Percentiles rank a stretch among this genome's conserved stretches.
phyloP scores from a whole-genome alignment of 306 rosid genomes.

The Rubus idaeus region DNA sequence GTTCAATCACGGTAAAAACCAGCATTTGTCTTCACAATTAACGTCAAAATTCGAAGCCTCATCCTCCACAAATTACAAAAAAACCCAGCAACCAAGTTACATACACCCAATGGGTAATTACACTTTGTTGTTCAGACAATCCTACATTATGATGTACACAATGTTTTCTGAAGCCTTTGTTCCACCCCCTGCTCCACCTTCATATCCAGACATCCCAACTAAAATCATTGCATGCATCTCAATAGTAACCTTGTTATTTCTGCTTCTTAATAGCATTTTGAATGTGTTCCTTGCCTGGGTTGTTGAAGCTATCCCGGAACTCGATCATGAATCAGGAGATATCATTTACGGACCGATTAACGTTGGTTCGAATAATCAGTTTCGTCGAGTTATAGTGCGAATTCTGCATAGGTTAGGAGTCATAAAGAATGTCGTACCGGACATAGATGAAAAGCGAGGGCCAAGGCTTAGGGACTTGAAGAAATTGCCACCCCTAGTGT shows the following conservation, averaged over 20 bases:
- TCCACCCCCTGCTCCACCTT: constrained; percentile 1
- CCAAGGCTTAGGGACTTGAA: constrained; percentile 37
- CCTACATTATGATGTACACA: constrained; percentile 8
- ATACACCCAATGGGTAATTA: background rate
- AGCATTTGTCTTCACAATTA: background rate
- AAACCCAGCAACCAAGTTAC: background rate
- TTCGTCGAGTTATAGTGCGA: constrained; percentile 11
- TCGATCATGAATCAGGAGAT: constrained; percentile 19
- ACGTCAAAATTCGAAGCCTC: background rate
- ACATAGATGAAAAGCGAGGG: constrained; percentile 31
- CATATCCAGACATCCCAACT: constrained; percentile 25
- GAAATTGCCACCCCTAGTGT: constrained; percentile 50
- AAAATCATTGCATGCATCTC: constrained; percentile 29
- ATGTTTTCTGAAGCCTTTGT: constrained; percentile 7
- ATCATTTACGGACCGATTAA: background rate
- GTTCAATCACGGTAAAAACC: background rate
- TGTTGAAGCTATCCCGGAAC: constrained; percentile 3
- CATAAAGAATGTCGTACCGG: constrained; percentile 16
- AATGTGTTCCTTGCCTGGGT: constrained; percentile 27
- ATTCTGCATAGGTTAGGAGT: constrained; percentile 26
- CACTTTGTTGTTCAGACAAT: constrained; percentile 17
- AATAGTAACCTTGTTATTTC: constrained; percentile 26
- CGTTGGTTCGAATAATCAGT: background rate
- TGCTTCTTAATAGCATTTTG: constrained; percentile 28
- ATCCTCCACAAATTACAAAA: no score